Evolutionary conservation across 345 rosid species (phyloP), one percentile per base, ranked within the genome.

Genomic region (Aquilaria yunnanensis): DNA sequence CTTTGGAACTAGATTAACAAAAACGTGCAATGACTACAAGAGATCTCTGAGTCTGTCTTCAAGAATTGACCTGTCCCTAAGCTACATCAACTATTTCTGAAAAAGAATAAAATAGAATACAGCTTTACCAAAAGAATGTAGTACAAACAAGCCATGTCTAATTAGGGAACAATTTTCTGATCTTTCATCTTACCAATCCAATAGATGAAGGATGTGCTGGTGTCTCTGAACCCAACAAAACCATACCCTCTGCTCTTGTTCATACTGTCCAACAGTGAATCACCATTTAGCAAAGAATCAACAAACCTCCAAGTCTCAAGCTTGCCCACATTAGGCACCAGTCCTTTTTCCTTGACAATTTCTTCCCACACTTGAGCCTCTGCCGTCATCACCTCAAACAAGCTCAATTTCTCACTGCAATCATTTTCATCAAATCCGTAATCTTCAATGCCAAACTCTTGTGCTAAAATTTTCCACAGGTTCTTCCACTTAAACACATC

Each of bases 401-500:
- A 54, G 43, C 67, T 68, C 60, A 61, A n/a, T 10, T 60, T 54
- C 52, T 59, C 43, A 5, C 43, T 23, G 23, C 23, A 23, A 16
- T 56, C 74, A 0, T 59, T 62, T 55, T 77, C 71, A 14, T 54
- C 57, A 37, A 71, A 61, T 23, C 76, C 76, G 9, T 70, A 55
- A 6, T 74, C 37, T 56, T 74, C 72, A 2, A 77, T 71, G 47
- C 64, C 78, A 14, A 77, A 77, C 47, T 67, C 58, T 59, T 70
- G 46, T 5, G 81, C 81, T 60, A 77, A 56, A 16, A 41, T 54
- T 62, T 62, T 64, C 81, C 81, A 74, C 32, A 74, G 51, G 14
- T 77, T 73, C 72, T 77, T 77, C 81, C 81, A 77, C 66, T 64
- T 77, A 61, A 74, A 77, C 58, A 77, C 68, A 34, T 74, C 81